A percentile compares a stretch with the other conserved stretches of the same genome.
Evolutionary conservation across 768 basidiomycete genomes (phyloP).

Genomic region (Mycena indigotica): DNA sequence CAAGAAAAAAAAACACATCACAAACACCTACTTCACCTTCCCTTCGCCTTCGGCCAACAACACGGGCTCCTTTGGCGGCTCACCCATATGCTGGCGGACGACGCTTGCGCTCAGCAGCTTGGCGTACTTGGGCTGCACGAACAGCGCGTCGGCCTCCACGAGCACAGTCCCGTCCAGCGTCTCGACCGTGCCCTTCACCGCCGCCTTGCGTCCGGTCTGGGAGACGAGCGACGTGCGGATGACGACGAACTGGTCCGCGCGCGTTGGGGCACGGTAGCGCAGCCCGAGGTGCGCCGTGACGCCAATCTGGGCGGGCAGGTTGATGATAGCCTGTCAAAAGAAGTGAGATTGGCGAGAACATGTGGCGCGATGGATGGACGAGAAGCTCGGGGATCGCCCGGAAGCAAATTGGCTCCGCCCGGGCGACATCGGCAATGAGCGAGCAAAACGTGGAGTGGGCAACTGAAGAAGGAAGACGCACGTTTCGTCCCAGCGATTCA

Average conservation of each 20-base stretch:
- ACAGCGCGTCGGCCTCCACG: constrained; percentile 77
- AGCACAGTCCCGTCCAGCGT: constrained; percentile 79
- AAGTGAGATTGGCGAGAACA: constrained; percentile 1
- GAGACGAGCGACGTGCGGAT: constrained; percentile 70
- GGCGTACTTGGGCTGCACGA: constrained; percentile 89
- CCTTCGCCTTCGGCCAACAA: background rate
- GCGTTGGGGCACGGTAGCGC: constrained; percentile 84
- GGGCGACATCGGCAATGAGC: no score
- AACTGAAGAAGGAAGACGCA: constrained; percentile 39
- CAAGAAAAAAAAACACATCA: background rate
- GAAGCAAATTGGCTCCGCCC: no score
- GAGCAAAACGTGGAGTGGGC: background rate
- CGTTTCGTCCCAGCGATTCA: constrained; percentile 80
- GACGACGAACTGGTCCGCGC: constrained; percentile 90
- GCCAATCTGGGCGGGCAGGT: constrained; percentile 86
- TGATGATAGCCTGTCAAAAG: constrained; percentile 68
- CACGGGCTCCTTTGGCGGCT: background rate
- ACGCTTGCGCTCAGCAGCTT: constrained; percentile 65
- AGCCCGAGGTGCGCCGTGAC: constrained; percentile 87
- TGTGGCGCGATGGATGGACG: background rate
- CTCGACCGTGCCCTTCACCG: constrained; percentile 73
- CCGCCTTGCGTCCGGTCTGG: constrained; percentile 77
- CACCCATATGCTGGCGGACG: background rate
- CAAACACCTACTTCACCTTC: background rate
- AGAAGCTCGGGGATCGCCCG: no score